Evolutionary conservation across 768 basidiomycete genomes (phyloP).

Genomic region (Podaxis sp.): DNA sequence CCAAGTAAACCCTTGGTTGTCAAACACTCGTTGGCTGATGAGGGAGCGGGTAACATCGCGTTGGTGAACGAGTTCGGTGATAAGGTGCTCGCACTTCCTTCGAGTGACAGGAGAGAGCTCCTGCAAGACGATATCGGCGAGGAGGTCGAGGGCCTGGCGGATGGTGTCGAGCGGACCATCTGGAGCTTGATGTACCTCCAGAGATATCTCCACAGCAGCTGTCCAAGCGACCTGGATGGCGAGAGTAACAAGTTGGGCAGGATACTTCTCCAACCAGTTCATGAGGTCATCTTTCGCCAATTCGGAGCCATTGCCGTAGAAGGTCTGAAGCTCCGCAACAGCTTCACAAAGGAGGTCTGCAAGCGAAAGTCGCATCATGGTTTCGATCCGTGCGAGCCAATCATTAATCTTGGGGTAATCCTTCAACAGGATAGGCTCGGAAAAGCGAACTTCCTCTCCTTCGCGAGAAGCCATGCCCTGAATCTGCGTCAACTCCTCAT

Average conservation of each 20-base stretch:
- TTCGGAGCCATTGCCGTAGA: constrained; percentile 65
- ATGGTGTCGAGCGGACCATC: constrained; percentile 70
- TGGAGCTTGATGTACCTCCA: constrained; percentile 53
- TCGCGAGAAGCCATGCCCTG: constrained; percentile 94
- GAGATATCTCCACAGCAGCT: constrained; percentile 64
- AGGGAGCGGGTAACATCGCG: constrained; percentile 89
- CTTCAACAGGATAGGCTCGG: constrained; percentile 78
- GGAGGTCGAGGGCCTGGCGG: constrained; percentile 79
- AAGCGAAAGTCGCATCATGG: constrained; percentile 88
- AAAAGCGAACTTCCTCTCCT: constrained; percentile 89
- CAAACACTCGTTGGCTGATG: constrained; percentile 56
- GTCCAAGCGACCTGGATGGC: constrained; percentile 97
- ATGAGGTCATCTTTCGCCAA: constrained; percentile 70
- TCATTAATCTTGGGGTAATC: constrained; percentile 98
- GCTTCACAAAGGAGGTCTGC: constrained; percentile 78
- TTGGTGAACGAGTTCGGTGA: constrained; percentile 98
- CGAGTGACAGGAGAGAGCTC: constrained; percentile 90
- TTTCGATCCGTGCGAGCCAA: constrained; percentile 90
- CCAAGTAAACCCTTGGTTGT: constrained; percentile 83
- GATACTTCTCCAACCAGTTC: constrained; percentile 90
- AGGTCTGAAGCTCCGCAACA: constrained; percentile 71
- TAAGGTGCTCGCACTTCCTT: constrained; percentile 96
- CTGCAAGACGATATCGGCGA: constrained; percentile 94
- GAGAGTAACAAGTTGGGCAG: constrained; percentile 94
- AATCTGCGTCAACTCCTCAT: constrained; percentile 85